phyloP scores from a whole-genome alignment of 139 green algal genomes.

The Diplosphaera chodatii region DNA sequence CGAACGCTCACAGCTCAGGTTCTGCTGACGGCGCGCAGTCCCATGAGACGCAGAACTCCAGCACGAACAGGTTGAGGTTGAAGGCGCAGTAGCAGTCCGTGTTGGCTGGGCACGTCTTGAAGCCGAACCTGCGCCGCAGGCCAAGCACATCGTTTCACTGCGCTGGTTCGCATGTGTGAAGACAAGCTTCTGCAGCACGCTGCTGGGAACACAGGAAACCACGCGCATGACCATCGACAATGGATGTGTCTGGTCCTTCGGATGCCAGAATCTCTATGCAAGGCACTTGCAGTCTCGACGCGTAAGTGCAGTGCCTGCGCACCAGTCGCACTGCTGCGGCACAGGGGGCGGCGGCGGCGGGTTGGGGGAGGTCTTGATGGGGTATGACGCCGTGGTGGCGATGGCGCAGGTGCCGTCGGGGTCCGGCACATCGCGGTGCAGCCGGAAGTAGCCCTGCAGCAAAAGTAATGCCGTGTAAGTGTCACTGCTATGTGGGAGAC shows the following conservation, averaged over 20 bases:
- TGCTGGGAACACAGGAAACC: no score
- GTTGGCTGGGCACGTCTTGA: slow-evolving; percentile 24
- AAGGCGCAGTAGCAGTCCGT: slow-evolving; percentile 41
- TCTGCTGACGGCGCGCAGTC: neutral
- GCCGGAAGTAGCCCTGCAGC: slow-evolving; percentile 68
- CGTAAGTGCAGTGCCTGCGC: neutral
- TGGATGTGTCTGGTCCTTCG: no score
- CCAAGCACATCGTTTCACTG: neutral
- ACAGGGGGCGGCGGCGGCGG: slow-evolving; percentile 14
- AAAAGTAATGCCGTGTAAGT: neutral
- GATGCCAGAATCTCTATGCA: neutral
- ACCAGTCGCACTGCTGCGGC: slow-evolving; percentile 8
- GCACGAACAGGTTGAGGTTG: slow-evolving; percentile 13
- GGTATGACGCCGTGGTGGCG: slow-evolving; percentile 53
- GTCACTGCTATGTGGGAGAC: no score
- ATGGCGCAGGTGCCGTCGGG: slow-evolving; percentile 57
- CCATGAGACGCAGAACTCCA: slow-evolving; percentile 24
- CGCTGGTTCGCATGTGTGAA: no score
- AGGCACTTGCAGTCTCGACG: no score
- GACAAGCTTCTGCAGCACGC: no score
- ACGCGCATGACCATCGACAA: no score
- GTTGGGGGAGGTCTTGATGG: slow-evolving; percentile 45
- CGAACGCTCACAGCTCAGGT: neutral
- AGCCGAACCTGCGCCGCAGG: slow-evolving; percentile 4
- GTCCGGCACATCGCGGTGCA: slow-evolving; percentile 27